phyloP scores from a whole-genome alignment of 73 alveolate genomes.

The Blepharisma japonicum region DNA sequence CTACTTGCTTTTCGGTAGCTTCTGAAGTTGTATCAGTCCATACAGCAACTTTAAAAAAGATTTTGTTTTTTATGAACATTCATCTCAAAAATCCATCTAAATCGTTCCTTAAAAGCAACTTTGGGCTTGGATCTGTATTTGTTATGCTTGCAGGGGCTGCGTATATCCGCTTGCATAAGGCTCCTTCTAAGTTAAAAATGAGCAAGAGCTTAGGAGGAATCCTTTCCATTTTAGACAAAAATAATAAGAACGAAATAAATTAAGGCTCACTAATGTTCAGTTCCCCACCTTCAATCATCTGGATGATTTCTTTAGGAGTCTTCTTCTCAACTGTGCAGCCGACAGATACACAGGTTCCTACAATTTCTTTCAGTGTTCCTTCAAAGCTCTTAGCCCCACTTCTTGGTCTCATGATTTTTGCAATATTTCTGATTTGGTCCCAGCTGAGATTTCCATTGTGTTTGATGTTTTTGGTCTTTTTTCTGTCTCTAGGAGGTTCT shows the following conservation, averaged over 20 bases:
- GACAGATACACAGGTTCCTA: slow-evolving; percentile 53
- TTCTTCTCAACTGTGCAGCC: slow-evolving; percentile 60
- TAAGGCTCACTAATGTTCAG: neutral
- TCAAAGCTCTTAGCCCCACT: slow-evolving; percentile 49
- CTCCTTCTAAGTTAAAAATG: no score
- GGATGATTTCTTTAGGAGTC: slow-evolving; percentile 47
- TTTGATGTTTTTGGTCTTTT: slow-evolving; percentile 58
- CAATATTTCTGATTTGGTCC: slow-evolving; percentile 58
- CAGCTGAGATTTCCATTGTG: slow-evolving; percentile 62
- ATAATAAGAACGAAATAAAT: neutral
- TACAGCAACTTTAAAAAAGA: no score
- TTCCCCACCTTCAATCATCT: slow-evolving; percentile 45
- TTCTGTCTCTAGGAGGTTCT: slow-evolving; percentile 68
- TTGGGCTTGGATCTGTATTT: no score
- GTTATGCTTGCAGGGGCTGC: no score
- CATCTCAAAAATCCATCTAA: no score
- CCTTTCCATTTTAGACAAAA: neutral
- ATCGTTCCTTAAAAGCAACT: no score
- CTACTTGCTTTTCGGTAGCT: no score
- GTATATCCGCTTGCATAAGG: no score
- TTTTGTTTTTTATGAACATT: no score
- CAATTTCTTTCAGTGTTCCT: slow-evolving; percentile 61
- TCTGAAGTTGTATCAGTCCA: no score
- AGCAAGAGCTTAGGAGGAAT: no score
- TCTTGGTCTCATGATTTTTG: slow-evolving; percentile 45